A percentile compares a stretch with the other conserved stretches of the same genome.
These are phyloP conservation scores for Fusarium guadeloupense DNA, from an alignment of 2,329 filamentous ascomycete species.

Conservation along the genomic window DNA sequence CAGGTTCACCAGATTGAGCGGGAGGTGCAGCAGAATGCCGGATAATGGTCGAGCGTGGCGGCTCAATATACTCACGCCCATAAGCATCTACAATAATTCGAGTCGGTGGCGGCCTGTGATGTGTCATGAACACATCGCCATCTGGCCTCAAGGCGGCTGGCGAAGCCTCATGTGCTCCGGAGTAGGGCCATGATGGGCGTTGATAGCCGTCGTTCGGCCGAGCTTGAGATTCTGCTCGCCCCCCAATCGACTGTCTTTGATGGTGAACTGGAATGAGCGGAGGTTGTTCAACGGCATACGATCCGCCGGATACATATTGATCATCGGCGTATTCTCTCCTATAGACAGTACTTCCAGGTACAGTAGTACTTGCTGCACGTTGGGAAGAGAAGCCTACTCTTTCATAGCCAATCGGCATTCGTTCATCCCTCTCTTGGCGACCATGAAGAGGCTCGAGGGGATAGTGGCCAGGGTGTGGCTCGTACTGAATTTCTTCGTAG, in stretches of 20 bases:
- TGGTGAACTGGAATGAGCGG: slow-evolving; percentile 51
- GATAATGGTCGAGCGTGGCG: slow-evolving; percentile 54
- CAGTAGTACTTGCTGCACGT: slow-evolving; percentile 37
- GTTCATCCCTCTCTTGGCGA: slow-evolving; percentile 44
- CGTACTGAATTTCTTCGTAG: slow-evolving; percentile 54
- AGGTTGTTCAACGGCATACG: slow-evolving; percentile 48
- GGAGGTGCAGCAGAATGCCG: slow-evolving; percentile 65
- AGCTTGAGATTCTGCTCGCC: slow-evolving; percentile 50
- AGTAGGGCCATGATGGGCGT: slow-evolving; percentile 55
- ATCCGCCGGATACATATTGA: slow-evolving; percentile 42
- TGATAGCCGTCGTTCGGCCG: slow-evolving; percentile 53
- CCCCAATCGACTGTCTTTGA: slow-evolving; percentile 36
- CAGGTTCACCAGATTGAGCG: slow-evolving; percentile 56
- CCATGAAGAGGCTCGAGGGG: slow-evolving; percentile 49
- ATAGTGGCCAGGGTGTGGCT: slow-evolving; percentile 50
- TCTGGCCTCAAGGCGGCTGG: slow-evolving; percentile 61
- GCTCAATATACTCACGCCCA: slow-evolving; percentile 79
- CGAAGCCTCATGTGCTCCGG: slow-evolving; percentile 53
- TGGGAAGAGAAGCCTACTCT: slow-evolving; percentile 36
- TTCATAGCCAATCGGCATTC: slow-evolving; percentile 49
- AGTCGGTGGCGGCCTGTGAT: slow-evolving; percentile 63
- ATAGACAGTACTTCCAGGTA: slow-evolving; percentile 45
- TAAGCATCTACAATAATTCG: slow-evolving; percentile 84
- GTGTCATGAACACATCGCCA: slow-evolving; percentile 60
- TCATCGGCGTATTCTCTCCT: slow-evolving; percentile 49